These are phyloP conservation scores for Sordariomycetes sp. DNA, from an alignment of 2,329 filamentous ascomycete genomes.

Conservation along the genomic window DNA sequence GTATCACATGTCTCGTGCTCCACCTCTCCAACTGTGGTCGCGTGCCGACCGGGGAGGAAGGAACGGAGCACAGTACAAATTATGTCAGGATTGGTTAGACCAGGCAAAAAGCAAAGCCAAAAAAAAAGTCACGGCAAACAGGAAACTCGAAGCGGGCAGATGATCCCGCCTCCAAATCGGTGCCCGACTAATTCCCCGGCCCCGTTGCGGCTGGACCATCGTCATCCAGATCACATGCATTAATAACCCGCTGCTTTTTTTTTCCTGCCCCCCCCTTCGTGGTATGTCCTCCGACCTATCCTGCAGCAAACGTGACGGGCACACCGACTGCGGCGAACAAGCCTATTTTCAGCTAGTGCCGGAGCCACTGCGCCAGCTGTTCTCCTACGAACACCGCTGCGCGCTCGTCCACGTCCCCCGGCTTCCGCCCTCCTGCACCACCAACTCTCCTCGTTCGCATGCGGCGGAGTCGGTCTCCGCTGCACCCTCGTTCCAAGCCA, in stretches of 20 bases:
- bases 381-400: neutral
- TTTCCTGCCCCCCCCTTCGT: neutral
- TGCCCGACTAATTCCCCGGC: neutral
- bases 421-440: neutral
- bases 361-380: neutral
- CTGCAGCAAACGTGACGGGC: slow-evolving; percentile 4
- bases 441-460: slow-evolving; percentile 20
- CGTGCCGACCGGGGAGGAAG: neutral
- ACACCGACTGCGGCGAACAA: neutral
- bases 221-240: neutral
- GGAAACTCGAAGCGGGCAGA: neutral
- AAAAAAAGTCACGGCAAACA: neutral
- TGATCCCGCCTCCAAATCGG: neutral
- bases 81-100: neutral
- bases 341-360: neutral
- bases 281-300: slow-evolving; percentile 4
- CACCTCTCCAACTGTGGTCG: neutral
- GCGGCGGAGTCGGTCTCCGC: slow-evolving; percentile 48
- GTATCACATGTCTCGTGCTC: neutral
- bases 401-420: neutral
- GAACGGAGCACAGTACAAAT: neutral
- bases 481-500: slow-evolving; percentile 27
- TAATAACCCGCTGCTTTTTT: neutral
- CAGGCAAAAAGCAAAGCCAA: neutral
- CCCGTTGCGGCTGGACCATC: neutral